phyloP scores from a whole-genome alignment of 805 yeast species.

The Sugiyamaella qingdaonensis region DNA sequence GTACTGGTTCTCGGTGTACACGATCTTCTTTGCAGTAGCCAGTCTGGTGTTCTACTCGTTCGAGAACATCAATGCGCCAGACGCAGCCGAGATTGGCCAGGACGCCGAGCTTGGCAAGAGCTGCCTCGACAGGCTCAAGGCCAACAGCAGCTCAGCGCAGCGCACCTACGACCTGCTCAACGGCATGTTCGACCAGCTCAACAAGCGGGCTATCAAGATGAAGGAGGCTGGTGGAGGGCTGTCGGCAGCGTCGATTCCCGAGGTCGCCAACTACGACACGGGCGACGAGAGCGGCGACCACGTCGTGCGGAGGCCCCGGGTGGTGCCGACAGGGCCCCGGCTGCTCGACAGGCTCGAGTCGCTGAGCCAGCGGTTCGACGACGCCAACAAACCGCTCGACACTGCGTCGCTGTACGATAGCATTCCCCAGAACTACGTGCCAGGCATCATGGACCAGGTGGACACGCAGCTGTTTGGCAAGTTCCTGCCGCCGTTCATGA shows the following conservation, averaged over 20 bases:
- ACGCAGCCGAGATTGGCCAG: constrained; percentile 45
- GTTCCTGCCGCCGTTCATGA: constrained; percentile 81
- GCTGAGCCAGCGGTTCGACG: neutral
- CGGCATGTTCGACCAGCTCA: constrained; percentile 43
- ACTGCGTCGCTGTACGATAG: neutral
- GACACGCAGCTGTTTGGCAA: constrained; percentile 84
- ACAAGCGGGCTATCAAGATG: constrained; percentile 20
- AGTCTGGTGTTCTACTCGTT: constrained; percentile 79
- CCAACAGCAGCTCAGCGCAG: constrained; percentile 70
- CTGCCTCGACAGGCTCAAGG: constrained; percentile 66
- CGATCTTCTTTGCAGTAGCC: constrained; percentile 84
- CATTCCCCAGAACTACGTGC: constrained; percentile 46
- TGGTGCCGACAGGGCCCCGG: constrained; percentile 3
- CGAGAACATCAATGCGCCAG: constrained; percentile 35
- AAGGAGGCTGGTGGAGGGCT: constrained; percentile 3
- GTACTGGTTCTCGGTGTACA: constrained; percentile 88
- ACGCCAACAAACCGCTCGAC: neutral
- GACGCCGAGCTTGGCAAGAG: constrained; percentile 82
- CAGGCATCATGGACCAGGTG: constrained; percentile 79
- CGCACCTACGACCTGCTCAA: constrained; percentile 77
- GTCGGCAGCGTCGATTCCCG: constrained; percentile 7
- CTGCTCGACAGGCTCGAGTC: constrained; percentile 9
- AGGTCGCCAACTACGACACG: constrained; percentile 6
- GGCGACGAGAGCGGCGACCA: constrained; percentile 4
- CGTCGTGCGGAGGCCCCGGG: neutral